Evolutionary conservation across 768 basidiomycete genomes (phyloP).

Genomic region (Hysterangium stoloniferum): DNA sequence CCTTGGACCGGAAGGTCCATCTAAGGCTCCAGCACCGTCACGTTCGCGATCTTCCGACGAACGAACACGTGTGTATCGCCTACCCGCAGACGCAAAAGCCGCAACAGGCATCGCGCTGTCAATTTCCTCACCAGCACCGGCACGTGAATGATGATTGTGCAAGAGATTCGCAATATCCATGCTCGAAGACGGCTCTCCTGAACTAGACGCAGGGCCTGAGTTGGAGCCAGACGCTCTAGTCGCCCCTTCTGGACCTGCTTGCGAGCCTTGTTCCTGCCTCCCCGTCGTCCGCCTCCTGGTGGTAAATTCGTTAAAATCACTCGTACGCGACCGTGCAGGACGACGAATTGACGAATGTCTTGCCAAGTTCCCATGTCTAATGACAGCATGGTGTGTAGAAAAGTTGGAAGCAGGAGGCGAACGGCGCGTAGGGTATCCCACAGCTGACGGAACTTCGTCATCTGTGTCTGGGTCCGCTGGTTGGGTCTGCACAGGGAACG

Average conservation of each 20-base stretch:
- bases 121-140: neutral
- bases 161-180: conserved; percentile 11
- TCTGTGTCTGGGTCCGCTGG: conserved; percentile 1
- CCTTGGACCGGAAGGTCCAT: neutral
- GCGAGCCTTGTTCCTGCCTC: conserved; percentile 21
- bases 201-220: conserved; percentile 5
- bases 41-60: conserved; percentile 5
- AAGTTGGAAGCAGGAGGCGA: conserved; percentile 1
- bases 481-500: conserved; percentile 8
- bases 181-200: conserved; percentile 8
- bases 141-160: neutral
- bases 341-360: conserved; percentile 61
- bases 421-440: conserved; percentile 3
- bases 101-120: conserved; percentile 4
- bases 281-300: conserved; percentile 50
- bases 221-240: conserved; percentile 15
- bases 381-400: neutral
- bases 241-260: neutral
- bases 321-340: conserved; percentile 41
- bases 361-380: conserved; percentile 27
- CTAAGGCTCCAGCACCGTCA: neutral
- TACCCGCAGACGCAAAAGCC: neutral
- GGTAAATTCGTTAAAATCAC: conserved; percentile 70
- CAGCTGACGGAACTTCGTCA: neutral
- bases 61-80: neutral